Evolutionary conservation across 495 filamentous ascomycete genomes (phyloP), one percentile per base, ranked within the genome.

Genomic region (Symbiotaphrina buchneri): DNA sequence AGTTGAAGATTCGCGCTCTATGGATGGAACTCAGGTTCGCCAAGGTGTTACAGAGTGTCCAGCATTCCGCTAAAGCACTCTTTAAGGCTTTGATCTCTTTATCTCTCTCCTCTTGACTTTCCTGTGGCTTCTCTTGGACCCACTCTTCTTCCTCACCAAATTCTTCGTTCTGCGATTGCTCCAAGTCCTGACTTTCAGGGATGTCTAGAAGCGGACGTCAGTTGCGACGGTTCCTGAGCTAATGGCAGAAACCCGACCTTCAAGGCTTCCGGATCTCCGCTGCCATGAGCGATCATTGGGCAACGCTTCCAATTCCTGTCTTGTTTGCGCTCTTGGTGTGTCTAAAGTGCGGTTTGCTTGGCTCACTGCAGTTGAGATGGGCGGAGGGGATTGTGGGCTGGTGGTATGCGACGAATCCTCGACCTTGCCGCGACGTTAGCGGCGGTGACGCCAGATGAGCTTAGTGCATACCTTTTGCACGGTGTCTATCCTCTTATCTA

Each of bases 41-140:
- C 24, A 93, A 54, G 0, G 83, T 90, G 48, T 91, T 93, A 52
- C 83, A 93, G 21, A 93, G 51, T 1, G 79, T 90, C 83, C 83
- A 93, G 49, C 83, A 93, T 55, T 91, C 83, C 38, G 71, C 68
- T 7, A 93, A 59, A 0, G 81, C 83, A 15, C 68, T 63, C 37
- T 62, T 71, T n/a, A 91, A 56, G 10, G 73, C 72, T 21, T 52
- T 63, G 30, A 85, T 60, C 47, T 90, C 80, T 28, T 68, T 58
- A 23, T 68, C 65, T 46, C 40, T 28, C 49, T 38, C 18, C 28
- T 30, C 15, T 30, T 30, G 13, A 30, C 21, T 7, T 19, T 3
- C 33, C 42, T n/a, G n/a, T n/a, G n/a, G n/a, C n/a, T n/a, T n/a
- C n/a, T n/a, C n/a, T 19, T 47, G 35, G n/a, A 26, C 40, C 31